Base-by-base conservation (phyloP, 805 yeast genomes). In the Myxozyma sirexii region DNA sequence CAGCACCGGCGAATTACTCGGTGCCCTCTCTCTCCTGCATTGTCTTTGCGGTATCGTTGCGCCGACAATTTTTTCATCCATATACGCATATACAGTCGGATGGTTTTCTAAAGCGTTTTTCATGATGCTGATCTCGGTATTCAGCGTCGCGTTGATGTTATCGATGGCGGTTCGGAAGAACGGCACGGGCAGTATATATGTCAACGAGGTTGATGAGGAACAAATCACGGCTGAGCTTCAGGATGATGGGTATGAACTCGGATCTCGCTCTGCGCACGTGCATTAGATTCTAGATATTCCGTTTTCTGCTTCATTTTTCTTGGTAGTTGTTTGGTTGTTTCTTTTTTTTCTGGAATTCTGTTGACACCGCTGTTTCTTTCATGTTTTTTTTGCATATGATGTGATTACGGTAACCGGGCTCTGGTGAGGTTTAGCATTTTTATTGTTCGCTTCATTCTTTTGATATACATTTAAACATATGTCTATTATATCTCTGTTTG, bases 21-120 rank as follows among this genome's bases (percentile, higher is more conserved):
- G 69, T 17, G 69, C 64, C 12, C 31, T 63, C 7, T 42, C 66
- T 5, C 56, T 57, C 4, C 24, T 65, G 37, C 63, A 63, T 21
- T 31, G 56, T n/a, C 26, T 66, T 1, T 52, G 56, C 45, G 33
- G 43, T 35, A 58, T 66, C 19, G 27, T 66, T 24, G 61, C 65
- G 1, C 69, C 67, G 15, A 38, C 57, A 2, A 31, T 60, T 5
- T 66, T 60, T 39, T 35, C 54, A 3, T 19, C 56, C 24, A 31
- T 62, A 23, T 54, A 51, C 51, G 29, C 48, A 23, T 56, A 33
- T 29, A 52, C 55, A 7, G 64, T 66, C 13, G 62, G 60, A 10
- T 49, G 51, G 54, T 47, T 58, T 13, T 43, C 61, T 12, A 24
- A 43, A n/a, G 49, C 47, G 26, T 45, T 37, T 35, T 52, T 63